These are phyloP conservation scores for Colletotrichum abscissum DNA, from an alignment of 2,329 filamentous ascomycete genomes.

Conservation along the genomic window DNA sequence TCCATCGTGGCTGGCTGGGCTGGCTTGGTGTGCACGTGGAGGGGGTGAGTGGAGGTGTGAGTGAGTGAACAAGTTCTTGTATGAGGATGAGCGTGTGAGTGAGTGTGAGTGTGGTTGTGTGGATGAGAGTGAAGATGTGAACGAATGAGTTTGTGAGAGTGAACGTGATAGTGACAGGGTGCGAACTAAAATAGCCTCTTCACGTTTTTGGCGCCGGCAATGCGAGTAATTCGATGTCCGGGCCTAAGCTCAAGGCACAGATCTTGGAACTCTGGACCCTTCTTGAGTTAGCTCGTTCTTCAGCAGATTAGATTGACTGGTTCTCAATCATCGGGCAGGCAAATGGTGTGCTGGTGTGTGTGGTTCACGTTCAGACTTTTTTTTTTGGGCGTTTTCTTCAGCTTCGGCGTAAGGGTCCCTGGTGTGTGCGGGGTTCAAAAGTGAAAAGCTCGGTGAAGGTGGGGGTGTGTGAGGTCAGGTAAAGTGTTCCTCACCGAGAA, in stretches of 20 bases:
- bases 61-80: neutral
- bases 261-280: neutral
- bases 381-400: neutral
- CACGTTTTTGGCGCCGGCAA: neutral
- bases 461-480: neutral
- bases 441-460: slow-evolving; percentile 18
- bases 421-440: slow-evolving; percentile 23
- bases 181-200: neutral
- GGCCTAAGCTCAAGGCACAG: neutral
- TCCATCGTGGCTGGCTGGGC: slow-evolving; percentile 18
- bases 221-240: neutral
- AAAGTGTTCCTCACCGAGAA: neutral
- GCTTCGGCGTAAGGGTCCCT: neutral
- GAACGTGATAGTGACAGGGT: neutral
- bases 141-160: neutral
- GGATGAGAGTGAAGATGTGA: neutral
- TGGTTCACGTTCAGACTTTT: slow-evolving; percentile 11
- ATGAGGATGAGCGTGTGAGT: neutral
- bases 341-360: neutral
- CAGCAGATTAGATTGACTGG: neutral
- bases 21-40: neutral
- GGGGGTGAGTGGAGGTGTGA: neutral
- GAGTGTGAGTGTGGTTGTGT: neutral
- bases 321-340: neutral
- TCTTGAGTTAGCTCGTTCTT: neutral